Conservation (phyloP, 1,139 yeast species). For the Hemisphaericaspora lyxosophila region DNA sequence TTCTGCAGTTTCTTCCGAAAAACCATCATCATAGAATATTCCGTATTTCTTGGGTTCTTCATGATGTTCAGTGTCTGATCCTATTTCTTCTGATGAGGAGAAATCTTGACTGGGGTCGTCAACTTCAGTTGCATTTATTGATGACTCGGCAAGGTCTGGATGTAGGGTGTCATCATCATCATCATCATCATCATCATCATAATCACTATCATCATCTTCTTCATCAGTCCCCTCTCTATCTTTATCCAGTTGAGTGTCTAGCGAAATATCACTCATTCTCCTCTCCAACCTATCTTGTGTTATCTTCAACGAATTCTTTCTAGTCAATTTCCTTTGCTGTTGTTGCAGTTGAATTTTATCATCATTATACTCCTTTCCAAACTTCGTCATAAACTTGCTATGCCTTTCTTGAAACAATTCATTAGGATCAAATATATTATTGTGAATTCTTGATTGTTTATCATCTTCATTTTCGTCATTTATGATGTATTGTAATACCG, state of each 20-base stretch:
- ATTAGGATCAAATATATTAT: constrained; percentile 29
- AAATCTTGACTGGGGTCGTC: constrained; percentile 5
- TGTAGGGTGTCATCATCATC: constrained; percentile 1
- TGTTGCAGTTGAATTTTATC: constrained; percentile 13
- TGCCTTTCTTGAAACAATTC: constrained; percentile 40
- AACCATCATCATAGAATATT: constrained; percentile 13
- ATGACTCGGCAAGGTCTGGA: background rate
- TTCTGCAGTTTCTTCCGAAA: constrained; percentile 21
- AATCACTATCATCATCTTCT: background rate
- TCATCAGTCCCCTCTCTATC: background rate
- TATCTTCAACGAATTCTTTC: constrained; percentile 13
- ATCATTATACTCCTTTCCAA: constrained; percentile 27
- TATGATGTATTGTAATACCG: constrained; percentile 32
- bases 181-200: constrained; percentile 1
- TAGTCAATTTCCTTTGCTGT: constrained; percentile 7
- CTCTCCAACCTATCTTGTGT: constrained; percentile 11
- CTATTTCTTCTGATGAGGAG: constrained; percentile 1
- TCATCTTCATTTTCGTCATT: constrained; percentile 21
- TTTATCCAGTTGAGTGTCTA: no score
- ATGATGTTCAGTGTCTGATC: background rate
- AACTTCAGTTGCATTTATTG: constrained; percentile 6
- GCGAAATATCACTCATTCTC: constrained; percentile 5
- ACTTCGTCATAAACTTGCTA: constrained; percentile 31
- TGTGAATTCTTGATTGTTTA: constrained; percentile 18
- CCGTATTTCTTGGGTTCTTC: constrained; percentile 6